Base-by-base conservation (phyloP, 106 monocot species). In the Dendrobium huoshanense region DNA sequence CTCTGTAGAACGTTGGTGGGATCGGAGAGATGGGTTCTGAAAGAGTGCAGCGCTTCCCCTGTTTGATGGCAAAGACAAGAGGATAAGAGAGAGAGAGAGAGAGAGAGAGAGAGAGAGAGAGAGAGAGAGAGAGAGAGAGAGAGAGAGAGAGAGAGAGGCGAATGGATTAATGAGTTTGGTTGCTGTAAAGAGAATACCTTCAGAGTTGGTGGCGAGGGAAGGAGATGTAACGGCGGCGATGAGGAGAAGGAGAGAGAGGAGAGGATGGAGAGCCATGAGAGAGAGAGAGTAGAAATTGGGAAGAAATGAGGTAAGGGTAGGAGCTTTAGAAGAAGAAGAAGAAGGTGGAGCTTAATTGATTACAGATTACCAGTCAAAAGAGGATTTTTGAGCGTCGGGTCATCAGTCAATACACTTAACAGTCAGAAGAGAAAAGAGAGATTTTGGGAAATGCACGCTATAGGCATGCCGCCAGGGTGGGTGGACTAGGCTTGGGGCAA, bases 1-100 rank as follows among this genome's bases (percentile, higher is more conserved):
- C 95, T 99, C 90, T 90, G 92, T 58, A 99, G 84, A 11, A 99
- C 95, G 79, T 91, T 91, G 80, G 79, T 89, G 37, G 98, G 98
- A 77, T 99, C 98, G 67, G 81, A 75, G 4, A 99, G 84, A 77
- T 82, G 83, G 40, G 88, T 55, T 55, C 95, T 82, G 49, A 95
- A 70, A 20, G 89, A 80, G 65, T 99, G 88, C 27, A 99, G 80
- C 41, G 95, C 98, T 70, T 95, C 95, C 51, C 98, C 94, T 95
- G 87, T 9, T 55, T 17, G 15, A 22, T 15, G 79, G 41, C 7
- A 11, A 65, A 45, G 43, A 42, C 11, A 22, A 11, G 33, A 18
- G 15, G 41, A 33, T 22, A 7, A 17, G 1, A 54, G 56, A 2
- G 51, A 80, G 22, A 33, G 55, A 55, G 22, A 2, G 82, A 49